phyloP scores from a whole-genome alignment of 495 filamentous ascomycete species.

The Penicillium lagena region DNA sequence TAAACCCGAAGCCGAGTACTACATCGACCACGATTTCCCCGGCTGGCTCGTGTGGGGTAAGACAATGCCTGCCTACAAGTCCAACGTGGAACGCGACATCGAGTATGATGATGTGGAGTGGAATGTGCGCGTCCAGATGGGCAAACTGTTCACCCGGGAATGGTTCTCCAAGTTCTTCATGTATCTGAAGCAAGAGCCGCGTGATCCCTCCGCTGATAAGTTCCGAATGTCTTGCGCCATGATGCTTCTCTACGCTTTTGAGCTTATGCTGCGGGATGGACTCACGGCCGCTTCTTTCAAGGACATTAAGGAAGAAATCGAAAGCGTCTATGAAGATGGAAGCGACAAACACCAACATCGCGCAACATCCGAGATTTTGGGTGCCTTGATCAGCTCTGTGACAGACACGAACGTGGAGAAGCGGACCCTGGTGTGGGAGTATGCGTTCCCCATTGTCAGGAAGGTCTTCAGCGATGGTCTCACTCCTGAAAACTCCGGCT shows the following conservation, averaged over 20 bases:
- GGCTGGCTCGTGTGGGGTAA: slow-evolving; percentile 98
- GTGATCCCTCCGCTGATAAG: slow-evolving; percentile 74
- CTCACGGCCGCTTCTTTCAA: slow-evolving; percentile 70
- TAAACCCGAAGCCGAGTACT: slow-evolving; percentile 75
- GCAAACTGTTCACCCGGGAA: slow-evolving; percentile 64
- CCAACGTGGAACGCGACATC: slow-evolving; percentile 59
- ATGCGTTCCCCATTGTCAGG: slow-evolving; percentile 81
- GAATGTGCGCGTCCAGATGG: slow-evolving; percentile 72
- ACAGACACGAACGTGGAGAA: slow-evolving; percentile 62
- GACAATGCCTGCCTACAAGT: slow-evolving; percentile 69
- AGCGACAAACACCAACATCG: slow-evolving; percentile 97
- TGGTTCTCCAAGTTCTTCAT: slow-evolving; percentile 88
- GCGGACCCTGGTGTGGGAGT: slow-evolving; percentile 74
- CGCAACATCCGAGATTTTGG: slow-evolving; percentile 90
- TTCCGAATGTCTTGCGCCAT: slow-evolving; percentile 83
- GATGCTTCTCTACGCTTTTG: slow-evolving; percentile 81
- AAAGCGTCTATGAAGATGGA: slow-evolving; percentile 77
- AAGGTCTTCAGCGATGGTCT: slow-evolving; percentile 82
- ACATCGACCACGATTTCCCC: slow-evolving; percentile 84
- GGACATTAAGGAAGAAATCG: slow-evolving; percentile 78
- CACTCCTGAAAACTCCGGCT: slow-evolving; percentile 87
- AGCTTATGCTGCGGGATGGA: slow-evolving; percentile 67
- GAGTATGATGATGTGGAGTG: slow-evolving; percentile 81
- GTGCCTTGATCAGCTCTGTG: slow-evolving; percentile 70
- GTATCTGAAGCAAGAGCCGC: slow-evolving; percentile 94